phyloP scores from a whole-genome alignment of 140 eudicot species.

The Erigeron philadelphicus region DNA sequence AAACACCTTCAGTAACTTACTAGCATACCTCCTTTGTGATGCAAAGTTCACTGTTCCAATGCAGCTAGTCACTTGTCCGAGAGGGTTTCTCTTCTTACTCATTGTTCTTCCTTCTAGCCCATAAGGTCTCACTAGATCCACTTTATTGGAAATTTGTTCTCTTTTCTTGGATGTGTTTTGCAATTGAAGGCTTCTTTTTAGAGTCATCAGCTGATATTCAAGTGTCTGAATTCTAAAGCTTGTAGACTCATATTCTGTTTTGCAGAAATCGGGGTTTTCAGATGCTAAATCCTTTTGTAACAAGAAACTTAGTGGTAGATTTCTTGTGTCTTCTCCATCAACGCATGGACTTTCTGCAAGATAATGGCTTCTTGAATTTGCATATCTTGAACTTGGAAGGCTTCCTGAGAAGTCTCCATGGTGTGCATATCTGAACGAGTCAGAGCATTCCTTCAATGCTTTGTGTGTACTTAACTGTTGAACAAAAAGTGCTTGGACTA shows the following conservation, averaged over 20 bases:
- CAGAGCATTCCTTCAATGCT: slow-evolving; percentile 77
- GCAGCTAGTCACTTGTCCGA: slow-evolving; percentile 67
- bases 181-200: slow-evolving; percentile 56
- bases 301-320: slow-evolving; percentile 44
- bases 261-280: slow-evolving; percentile 41
- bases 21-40: slow-evolving; percentile 70
- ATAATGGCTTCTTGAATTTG: slow-evolving; percentile 59
- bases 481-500: slow-evolving; percentile 88
- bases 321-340: slow-evolving; percentile 41
- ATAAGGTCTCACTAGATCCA: slow-evolving; percentile 32
- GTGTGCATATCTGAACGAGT: slow-evolving; percentile 63
- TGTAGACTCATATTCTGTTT: slow-evolving; percentile 65
- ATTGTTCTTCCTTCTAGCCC: slow-evolving; percentile 54
- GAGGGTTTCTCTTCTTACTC: slow-evolving; percentile 57
- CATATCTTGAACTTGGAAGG: slow-evolving; percentile 54
- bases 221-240: slow-evolving; percentile 84
- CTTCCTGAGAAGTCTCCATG: slow-evolving; percentile 69
- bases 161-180: slow-evolving; percentile 46
- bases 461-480: slow-evolving; percentile 83
- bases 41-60: slow-evolving; percentile 75
- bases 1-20: slow-evolving; percentile 57
- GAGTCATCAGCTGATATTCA: slow-evolving; percentile 59
- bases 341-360: slow-evolving; percentile 52
- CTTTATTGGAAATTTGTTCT: slow-evolving; percentile 31
- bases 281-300: slow-evolving; percentile 42